Percentiles rank a stretch among this genome's conserved stretches.
phyloP scores from a whole-genome alignment of 2,329 filamentous ascomycete species.

The Leptodontidium sp. region DNA sequence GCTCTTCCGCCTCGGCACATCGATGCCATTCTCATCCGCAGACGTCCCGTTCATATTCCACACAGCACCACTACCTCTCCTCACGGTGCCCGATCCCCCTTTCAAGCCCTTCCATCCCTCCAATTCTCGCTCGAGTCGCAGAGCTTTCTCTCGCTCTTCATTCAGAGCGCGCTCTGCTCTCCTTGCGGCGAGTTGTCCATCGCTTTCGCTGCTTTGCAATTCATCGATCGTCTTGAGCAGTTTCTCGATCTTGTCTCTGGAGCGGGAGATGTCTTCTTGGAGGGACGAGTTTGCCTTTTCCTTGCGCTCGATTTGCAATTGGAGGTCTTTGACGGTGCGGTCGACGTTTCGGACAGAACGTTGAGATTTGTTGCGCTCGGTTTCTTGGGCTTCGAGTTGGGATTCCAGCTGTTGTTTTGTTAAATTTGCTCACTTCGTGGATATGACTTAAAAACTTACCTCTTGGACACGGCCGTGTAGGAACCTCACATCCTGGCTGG shows the following conservation, averaged over 20 bases:
- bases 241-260: constrained; percentile 90
- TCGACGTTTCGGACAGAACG: constrained; percentile 92
- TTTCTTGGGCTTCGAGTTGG: constrained; percentile 84
- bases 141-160: constrained; percentile 83
- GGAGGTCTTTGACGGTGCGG: constrained; percentile 90
- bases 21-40: constrained; percentile 49
- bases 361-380: constrained; percentile 79
- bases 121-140: constrained; percentile 86
- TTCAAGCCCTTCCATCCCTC: constrained; percentile 80
- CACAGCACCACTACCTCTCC: constrained; percentile 27
- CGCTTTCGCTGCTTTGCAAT: constrained; percentile 85
- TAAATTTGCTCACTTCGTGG: constrained; percentile 20
- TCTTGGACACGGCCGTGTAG: constrained; percentile 94
- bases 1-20: constrained; percentile 71
- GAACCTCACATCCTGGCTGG: constrained; percentile 94
- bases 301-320: constrained; percentile 89
- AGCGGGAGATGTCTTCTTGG: constrained; percentile 82
- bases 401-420: constrained; percentile 75
- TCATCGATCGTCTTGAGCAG: constrained; percentile 93
- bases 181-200: constrained; percentile 80
- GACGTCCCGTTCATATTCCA: constrained; percentile 35
- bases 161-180: constrained; percentile 89
- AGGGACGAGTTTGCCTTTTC: constrained; percentile 87
- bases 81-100: constrained; percentile 42
- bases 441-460: constrained; percentile 62